Conservation (phyloP, 371 early-diverging fungal genomes). For the Mortierella sp. region DNA sequence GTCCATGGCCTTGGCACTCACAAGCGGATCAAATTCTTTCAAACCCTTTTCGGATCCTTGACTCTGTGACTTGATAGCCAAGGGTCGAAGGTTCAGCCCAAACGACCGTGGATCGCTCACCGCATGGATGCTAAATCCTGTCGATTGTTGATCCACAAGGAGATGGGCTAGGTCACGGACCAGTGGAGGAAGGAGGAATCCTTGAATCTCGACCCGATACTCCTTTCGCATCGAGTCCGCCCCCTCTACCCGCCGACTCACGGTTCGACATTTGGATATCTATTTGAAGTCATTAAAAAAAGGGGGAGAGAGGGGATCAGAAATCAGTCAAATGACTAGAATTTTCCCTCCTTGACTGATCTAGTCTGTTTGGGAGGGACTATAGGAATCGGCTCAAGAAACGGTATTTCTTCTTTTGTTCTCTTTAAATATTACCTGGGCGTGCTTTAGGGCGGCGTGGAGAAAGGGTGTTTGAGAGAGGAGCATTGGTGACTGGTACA, state of each 20-base stretch:
- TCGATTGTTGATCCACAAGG: conserved; percentile 16
- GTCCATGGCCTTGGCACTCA: conserved; percentile 31
- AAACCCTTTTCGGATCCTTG: background rate
- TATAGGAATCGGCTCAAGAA: background rate
- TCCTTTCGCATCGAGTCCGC: conserved; percentile 30
- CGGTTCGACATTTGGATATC: conserved; percentile 39
- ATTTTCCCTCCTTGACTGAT: too few relatives aligned
- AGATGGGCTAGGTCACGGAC: conserved; percentile 11
- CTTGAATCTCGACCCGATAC: conserved; percentile 43
- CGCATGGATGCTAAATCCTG: conserved; percentile 19
- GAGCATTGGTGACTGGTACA: conserved; percentile 39
- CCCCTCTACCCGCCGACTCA: conserved; percentile 28
- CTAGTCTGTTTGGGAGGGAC: too few relatives aligned
- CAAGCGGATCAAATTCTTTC: background rate
- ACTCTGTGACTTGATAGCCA: background rate
- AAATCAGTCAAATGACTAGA: too few relatives aligned
- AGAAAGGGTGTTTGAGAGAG: conserved; percentile 38
- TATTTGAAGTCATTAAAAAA: background rate
- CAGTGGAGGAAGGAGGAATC: conserved; percentile 27
- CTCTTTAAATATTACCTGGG: conserved; percentile 21
- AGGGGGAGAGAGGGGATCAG: too few relatives aligned
- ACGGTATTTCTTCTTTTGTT: background rate
- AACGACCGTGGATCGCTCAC: conserved; percentile 36
- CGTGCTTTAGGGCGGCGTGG: conserved; percentile 37
- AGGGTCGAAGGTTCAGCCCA: conserved; percentile 41